Base-by-base conservation (phyloP, 2,329 filamentous ascomycete species). In the Colletotrichum salicis region DNA sequence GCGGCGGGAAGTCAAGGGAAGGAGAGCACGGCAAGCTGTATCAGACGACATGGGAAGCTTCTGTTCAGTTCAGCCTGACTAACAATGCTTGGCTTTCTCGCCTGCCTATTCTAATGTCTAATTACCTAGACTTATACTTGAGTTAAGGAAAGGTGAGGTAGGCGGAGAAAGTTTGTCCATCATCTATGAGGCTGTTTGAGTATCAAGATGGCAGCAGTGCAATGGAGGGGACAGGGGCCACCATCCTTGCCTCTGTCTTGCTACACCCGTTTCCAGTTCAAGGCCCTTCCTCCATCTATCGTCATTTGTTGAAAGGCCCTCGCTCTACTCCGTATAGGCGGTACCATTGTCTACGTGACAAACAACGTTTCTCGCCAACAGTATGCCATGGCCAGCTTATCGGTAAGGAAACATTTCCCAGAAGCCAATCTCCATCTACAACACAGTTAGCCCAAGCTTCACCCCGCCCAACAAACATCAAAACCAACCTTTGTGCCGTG, bases 401-500 rank as follows among this genome's bases (percentile, higher is more conserved):
- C 19, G 19, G 52, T 75, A 79, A 19, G 86, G 86, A 72, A 84
- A 87, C 86, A 87, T 88, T 73, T 87, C 85, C 86, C 86, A 88
- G 77, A 88, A 87, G 0, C 85, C 86, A 76, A 87, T 86, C 72
- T 88, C 86, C 84, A 88, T 86, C 86, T 87, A 35, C 8, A 15
- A 35, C 22, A 37, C 12, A 22, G 55, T 74, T 31, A 74, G 63
- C 37, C 24, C 13, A 22, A 31, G 59, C 29, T 19, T 12, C 22
- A 33, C 41, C 10, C 12, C 54, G 51, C 15, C 31, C 27, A 8
- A 5, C 35, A 31, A 29, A 35, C 4, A 2, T 48, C 11, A 2
- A 11, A 78, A 79, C 87, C 82, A 80, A 94, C 93, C 85, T 92
- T 93, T 19, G 94, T 97, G n/a, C 93, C 94, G 76, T 95, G 92